Evolutionary conservation across 192 early-diverging fungal genomes (phyloP).

Genomic region (Lobulomyces angularis): DNA sequence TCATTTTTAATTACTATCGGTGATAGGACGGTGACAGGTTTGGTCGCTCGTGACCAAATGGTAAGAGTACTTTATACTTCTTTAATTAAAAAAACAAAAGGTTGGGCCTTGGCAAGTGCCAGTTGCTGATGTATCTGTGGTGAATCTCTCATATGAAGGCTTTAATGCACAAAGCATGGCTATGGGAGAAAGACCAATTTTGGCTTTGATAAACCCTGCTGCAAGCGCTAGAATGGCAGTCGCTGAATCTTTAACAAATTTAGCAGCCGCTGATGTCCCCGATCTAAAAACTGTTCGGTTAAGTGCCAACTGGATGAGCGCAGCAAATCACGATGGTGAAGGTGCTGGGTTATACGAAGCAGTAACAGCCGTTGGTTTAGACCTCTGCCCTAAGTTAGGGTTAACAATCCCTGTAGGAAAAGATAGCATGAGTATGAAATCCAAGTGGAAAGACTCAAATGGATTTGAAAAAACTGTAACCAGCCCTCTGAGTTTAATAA

Average conservation of each 20-base stretch:
- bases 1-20: slow-evolving; percentile 96
- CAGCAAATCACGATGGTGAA: slow-evolving; percentile 81
- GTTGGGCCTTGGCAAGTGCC: slow-evolving; percentile 99
- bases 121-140: slow-evolving; percentile 92
- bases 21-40: slow-evolving; percentile 87
- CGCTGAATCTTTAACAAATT: slow-evolving; percentile 84
- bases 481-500: slow-evolving; percentile 80
- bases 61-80: too few relatives aligned
- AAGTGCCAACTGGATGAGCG: slow-evolving; percentile 98
- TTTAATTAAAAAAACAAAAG: too few relatives aligned
- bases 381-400: slow-evolving; percentile 83
- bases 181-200: slow-evolving; percentile 87
- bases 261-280: slow-evolving; percentile 74
- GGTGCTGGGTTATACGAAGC: slow-evolving; percentile 85
- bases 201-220: slow-evolving; percentile 70
- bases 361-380: slow-evolving; percentile 83
- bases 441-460: slow-evolving; percentile 57
- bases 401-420: slow-evolving; percentile 97
- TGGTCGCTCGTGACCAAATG: slow-evolving; percentile 93
- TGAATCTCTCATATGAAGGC: slow-evolving; percentile 64
- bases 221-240: slow-evolving; percentile 95
- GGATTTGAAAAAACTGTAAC: slow-evolving; percentile 51
- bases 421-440: slow-evolving; percentile 99
- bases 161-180: slow-evolving; percentile 91
- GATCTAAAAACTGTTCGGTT: slow-evolving; percentile 64